Percentiles rank a stretch among this genome's conserved stretches.
These are phyloP conservation scores for Microthlaspi erraticum DNA, from an alignment of 345 rosid genomes.

Conservation along the genomic window DNA sequence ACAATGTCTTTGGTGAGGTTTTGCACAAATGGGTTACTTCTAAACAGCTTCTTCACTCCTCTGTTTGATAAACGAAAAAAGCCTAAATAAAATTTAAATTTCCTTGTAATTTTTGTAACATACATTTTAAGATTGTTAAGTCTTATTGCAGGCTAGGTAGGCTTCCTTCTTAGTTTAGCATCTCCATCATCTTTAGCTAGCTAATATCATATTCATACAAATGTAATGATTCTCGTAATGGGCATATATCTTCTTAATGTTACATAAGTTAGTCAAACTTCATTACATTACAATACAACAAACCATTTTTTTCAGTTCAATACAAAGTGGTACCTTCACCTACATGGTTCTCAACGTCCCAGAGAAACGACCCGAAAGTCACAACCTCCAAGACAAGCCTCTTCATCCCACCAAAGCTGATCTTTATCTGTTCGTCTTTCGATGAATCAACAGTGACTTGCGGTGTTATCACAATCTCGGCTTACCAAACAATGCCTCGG, in stretches of 20 bases:
- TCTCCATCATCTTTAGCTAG: conserved; percentile 25
- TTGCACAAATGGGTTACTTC: conserved; percentile 50
- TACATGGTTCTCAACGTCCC: conserved; percentile 96
- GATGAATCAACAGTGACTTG: conserved; percentile 76
- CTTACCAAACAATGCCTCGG: conserved; percentile 93
- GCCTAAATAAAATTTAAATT: conserved; percentile 9
- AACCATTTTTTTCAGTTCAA: conserved; percentile 52
- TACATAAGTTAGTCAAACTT: conserved; percentile 38
- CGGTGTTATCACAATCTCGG: conserved; percentile 74
- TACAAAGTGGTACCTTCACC: conserved; percentile 92
- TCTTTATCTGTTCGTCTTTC: conserved; percentile 68
- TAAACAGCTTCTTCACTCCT: conserved; percentile 43
- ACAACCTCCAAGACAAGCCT: conserved; percentile 97
- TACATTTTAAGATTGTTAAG: conserved; percentile 41
- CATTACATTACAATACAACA: conserved; percentile 9
- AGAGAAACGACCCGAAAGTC: conserved; percentile 94
- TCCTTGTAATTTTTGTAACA: conserved; percentile 37
- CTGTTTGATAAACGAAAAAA: conserved; percentile 1
- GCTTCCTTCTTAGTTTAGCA: conserved; percentile 42
- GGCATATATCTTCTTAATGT: conserved; percentile 31
- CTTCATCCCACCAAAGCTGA: conserved; percentile 87
- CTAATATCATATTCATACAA: conserved; percentile 21
- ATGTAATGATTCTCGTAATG: conserved; percentile 37
- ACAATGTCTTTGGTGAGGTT: conserved; percentile 57
- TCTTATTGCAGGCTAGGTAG: conserved; percentile 45